phyloP scores from a whole-genome alignment of 176 grass and related monocot genomes.

The Juncus effusus region DNA sequence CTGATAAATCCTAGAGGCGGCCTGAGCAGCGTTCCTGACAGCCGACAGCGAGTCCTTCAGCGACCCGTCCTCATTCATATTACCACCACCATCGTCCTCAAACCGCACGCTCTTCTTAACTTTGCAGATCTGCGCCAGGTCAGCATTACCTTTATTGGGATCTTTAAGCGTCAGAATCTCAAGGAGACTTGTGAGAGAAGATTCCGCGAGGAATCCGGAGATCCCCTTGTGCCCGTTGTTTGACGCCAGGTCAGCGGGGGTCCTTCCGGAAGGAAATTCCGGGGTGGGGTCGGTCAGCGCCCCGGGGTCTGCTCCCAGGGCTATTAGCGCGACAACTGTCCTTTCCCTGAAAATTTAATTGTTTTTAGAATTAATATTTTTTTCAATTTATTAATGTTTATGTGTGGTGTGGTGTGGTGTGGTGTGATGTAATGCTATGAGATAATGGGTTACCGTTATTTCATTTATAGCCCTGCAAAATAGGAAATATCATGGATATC shows the following conservation, averaged over 20 bases:
- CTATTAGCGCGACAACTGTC: constrained; percentile 68
- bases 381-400: too few species aligned
- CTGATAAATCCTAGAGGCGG: constrained; percentile 72
- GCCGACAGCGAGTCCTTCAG: constrained; percentile 78
- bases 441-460: too few species aligned
- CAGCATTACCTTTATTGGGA: constrained; percentile 21
- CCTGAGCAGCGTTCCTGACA: constrained; percentile 86
- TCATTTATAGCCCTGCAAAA: too few species aligned
- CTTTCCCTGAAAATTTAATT: constrained; percentile 51
- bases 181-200: constrained; percentile 77
- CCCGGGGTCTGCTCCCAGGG: constrained; percentile 76
- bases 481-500: too few species aligned
- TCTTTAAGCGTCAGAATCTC: constrained; percentile 68
- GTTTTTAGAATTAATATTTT: too few species aligned
- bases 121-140: not conserved
- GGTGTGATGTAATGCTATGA: too few species aligned
- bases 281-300: constrained; percentile 84
- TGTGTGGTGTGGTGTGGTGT: too few species aligned
- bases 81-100: not conserved
- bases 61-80: constrained; percentile 39
- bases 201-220: constrained; percentile 92
- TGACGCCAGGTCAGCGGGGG: constrained; percentile 91
- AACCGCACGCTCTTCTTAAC: not conserved
- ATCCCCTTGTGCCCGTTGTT: constrained; percentile 89
- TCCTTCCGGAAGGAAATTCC: constrained; percentile 68